Evolutionary conservation across 2,329 filamentous ascomycete species (phyloP).

Genomic region (Venturia oleaginea): DNA sequence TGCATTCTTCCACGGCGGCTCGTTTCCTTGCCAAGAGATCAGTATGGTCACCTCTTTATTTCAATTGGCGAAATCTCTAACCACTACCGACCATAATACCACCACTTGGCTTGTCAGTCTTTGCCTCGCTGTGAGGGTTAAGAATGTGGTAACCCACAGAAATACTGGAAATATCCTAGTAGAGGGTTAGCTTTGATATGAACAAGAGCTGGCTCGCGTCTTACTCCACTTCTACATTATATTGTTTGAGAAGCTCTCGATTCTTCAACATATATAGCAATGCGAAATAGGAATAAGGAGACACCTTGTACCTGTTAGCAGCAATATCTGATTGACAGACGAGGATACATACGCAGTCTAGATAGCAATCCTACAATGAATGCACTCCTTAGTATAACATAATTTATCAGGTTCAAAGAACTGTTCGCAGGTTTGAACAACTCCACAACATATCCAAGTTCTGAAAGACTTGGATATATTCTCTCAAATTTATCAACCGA

Average conservation of each 20-base stretch:
- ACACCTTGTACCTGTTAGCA: slow-evolving; percentile 42
- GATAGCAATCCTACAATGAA: slow-evolving; percentile 40
- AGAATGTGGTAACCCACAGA: slow-evolving; percentile 29
- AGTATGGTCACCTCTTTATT: neutral
- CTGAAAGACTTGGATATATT: neutral
- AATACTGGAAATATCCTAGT: slow-evolving; percentile 63
- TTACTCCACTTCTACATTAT: slow-evolving; percentile 59
- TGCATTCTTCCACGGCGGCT: slow-evolving; percentile 62
- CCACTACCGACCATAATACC: slow-evolving; percentile 36
- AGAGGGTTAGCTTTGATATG: neutral
- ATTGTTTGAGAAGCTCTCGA: slow-evolving; percentile 42
- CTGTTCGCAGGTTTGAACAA: no score
- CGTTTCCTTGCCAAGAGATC: slow-evolving; percentile 47
- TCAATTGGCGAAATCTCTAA: slow-evolving; percentile 18
- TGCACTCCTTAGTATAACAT: neutral
- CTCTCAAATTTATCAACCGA: neutral
- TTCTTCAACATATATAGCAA: slow-evolving; percentile 51
- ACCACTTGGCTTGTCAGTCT: slow-evolving; percentile 18
- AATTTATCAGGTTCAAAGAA: neutral
- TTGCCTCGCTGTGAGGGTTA: neutral
- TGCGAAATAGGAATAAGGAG: slow-evolving; percentile 46
- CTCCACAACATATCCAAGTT: no score
- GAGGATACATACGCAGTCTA: slow-evolving; percentile 51
- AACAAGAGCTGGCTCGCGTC: slow-evolving; percentile 20
- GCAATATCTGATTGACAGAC: neutral